Evolutionary conservation across 2,329 filamentous ascomycete species (phyloP).

Genomic region (Colletotrichum sublineola): DNA sequence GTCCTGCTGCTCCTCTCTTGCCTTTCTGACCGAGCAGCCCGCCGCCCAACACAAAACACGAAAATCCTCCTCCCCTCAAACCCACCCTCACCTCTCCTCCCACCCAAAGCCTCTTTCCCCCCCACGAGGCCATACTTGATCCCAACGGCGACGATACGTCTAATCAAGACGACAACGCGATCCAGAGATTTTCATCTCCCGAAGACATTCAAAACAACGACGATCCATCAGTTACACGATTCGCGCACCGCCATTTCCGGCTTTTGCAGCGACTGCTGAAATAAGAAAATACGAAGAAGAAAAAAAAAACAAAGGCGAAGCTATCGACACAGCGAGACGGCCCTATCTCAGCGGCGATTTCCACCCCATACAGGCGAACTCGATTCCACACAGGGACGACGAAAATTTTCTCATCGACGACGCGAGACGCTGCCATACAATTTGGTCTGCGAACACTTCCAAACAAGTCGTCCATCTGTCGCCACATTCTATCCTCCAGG

Average conservation of each 20-base stretch:
- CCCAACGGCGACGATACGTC: constrained; percentile 42
- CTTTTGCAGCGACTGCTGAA: constrained; percentile 32
- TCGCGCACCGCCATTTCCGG: constrained; percentile 18
- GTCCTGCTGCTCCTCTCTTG: constrained; percentile 26
- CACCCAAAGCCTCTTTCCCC: constrained; percentile 34
- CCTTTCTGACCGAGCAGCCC: constrained; percentile 43
- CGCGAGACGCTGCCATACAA: constrained; percentile 29
- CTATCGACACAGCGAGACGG: constrained; percentile 40
- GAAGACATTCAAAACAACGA: constrained; percentile 19
- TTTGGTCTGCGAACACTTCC: constrained; percentile 26
- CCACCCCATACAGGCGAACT: constrained; percentile 39
- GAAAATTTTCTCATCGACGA: constrained; percentile 40
- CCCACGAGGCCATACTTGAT: constrained; percentile 34
- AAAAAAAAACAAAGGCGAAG: constrained; percentile 33
- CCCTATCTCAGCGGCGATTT: constrained; percentile 39
- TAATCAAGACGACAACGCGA: constrained; percentile 41
- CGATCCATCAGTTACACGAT: constrained; percentile 33
- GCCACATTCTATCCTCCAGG: constrained; percentile 31
- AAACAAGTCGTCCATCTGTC: constrained; percentile 22
- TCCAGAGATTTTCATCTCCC: constrained; percentile 36
- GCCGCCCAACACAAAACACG: constrained; percentile 45
- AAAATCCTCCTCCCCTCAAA: constrained; percentile 44
- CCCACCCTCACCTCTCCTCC: constrained; percentile 40
- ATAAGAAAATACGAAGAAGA: constrained; percentile 9
- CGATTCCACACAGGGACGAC: constrained; percentile 40